Base-by-base conservation (phyloP, 23 red algal species). In the Gracilaria caudata region DNA sequence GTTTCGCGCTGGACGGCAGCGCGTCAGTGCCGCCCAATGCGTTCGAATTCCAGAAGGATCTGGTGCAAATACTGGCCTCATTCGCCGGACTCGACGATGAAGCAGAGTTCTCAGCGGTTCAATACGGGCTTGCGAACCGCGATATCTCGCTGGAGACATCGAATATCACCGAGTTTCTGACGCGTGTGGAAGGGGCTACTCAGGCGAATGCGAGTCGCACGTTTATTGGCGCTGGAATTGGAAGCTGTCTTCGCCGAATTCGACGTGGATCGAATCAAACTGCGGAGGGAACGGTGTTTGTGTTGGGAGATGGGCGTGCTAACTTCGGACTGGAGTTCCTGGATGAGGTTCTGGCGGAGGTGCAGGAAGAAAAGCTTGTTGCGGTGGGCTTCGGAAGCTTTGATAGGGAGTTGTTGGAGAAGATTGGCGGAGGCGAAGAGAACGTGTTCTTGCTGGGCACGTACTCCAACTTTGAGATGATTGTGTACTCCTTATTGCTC, bases 71-170 rank as follows among this genome's bases (percentile, higher is more conserved):
- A 32, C 51, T 80, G 9, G 77, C 77, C 21, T 6, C 53, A 4
- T 58, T 80, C 36, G 51, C 77, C 13, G 70, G 39, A 17, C 70
- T 75, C 6, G 70, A 75, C 25, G 70, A 75, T 38, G 70, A 75
- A 26, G 70, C 70, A 43, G 70, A 80, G 56, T 80, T 80, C 29
- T 57, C 77, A 1, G 77, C 77, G 3, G 77, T 80, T 19, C 77
- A 80, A 19, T 80, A 80, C 56, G 77, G 77, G 19, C 21, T 80
- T 4, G 34, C 56, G 0, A 80, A 80, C 25, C 24, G 39, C 25
- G 39, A 43, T 21, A 80, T 80, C 17, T 80, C 77, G 21, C 77
- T 40, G 29, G 51, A 60, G 25, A 80, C 77, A 6, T 39, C 34
- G 20, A 80, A 60, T 19, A 80, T 60, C 21, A 63, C 51, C 19